phyloP scores from a whole-genome alignment of 306 rosid genomes.

The Biancaea sappan region DNA sequence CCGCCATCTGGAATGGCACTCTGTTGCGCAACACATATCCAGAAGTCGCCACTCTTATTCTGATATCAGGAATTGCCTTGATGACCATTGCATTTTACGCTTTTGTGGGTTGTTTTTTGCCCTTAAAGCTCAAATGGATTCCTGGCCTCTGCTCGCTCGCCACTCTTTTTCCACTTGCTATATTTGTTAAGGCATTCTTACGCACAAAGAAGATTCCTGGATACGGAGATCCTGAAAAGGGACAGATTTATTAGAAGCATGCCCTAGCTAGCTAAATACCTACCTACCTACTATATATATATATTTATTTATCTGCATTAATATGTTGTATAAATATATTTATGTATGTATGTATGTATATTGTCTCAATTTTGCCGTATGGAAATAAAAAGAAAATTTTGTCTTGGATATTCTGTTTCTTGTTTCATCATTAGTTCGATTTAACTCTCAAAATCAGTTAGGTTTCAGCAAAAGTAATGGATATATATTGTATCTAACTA shows the following conservation, averaged over 20 bases:
- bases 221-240: not conserved
- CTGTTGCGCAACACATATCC: not conserved
- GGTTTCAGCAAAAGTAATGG: too few species aligned
- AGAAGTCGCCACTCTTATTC: not conserved
- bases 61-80: not conserved
- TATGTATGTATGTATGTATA: too few species aligned
- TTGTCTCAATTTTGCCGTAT: too few species aligned
- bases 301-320: too few species aligned
- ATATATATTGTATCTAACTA: too few species aligned
- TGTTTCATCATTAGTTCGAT: too few species aligned
- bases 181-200: not conserved
- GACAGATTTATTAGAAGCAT: not conserved
- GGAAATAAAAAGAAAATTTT: too few species aligned
- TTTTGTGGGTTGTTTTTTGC: not conserved
- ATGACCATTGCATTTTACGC: constrained; percentile 3
- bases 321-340: too few species aligned
- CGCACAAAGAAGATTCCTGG: not conserved
- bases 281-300: too few species aligned
- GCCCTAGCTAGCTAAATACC: too few species aligned
- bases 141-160: not conserved
- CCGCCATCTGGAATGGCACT: constrained; percentile 2
- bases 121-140: not conserved
- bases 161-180: not conserved
- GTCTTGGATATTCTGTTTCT: too few species aligned
- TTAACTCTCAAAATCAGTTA: too few species aligned